Conservation (phyloP, 2,329 filamentous ascomycete species). For the Tympanopsis confertula region DNA sequence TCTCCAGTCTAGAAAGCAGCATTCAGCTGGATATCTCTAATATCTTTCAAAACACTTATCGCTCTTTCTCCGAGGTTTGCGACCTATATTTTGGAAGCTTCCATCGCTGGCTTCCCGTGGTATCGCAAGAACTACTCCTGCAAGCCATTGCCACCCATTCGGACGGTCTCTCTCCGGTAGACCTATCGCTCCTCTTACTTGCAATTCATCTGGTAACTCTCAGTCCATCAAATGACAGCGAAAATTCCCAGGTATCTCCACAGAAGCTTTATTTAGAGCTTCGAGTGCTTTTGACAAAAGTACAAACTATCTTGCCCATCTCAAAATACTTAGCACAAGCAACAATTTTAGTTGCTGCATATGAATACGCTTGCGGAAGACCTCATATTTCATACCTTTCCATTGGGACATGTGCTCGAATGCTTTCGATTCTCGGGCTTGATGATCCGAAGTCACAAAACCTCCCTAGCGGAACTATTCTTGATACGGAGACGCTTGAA, state of each 20-base stretch:
- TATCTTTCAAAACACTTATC: too few species aligned
- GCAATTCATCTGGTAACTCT: conserved; percentile 11
- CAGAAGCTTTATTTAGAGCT: conserved; percentile 10
- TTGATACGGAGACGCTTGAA: conserved; percentile 7
- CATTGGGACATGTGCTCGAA: conserved; percentile 11
- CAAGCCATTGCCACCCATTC: conserved; percentile 8
- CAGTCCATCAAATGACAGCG: conserved; percentile 1
- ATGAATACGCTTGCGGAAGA: conserved; percentile 12
- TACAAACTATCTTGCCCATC: conserved; percentile 9
- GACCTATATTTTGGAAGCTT: conserved; percentile 15
- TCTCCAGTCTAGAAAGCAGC: too few species aligned
- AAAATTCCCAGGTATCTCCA: conserved; percentile 2
- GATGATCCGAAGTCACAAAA: conserved; percentile 3
- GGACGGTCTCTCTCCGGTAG: conserved; percentile 7
- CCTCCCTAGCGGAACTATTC: neutral
- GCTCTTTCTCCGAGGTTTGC: conserved; percentile 11
- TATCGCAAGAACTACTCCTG: conserved; percentile 15
- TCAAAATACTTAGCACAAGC: conserved; percentile 14
- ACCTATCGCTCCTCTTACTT: conserved; percentile 13
- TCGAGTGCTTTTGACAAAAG: conserved; percentile 12
- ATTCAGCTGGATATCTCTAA: too few species aligned
- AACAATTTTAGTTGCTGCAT: conserved; percentile 12
- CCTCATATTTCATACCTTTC: conserved; percentile 11
- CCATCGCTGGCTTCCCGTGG: conserved; percentile 13
- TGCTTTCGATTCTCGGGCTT: conserved; percentile 11